Evolutionary conservation across 768 basidiomycete species (phyloP).

Genomic region (Neoboletus subvelutipes): DNA sequence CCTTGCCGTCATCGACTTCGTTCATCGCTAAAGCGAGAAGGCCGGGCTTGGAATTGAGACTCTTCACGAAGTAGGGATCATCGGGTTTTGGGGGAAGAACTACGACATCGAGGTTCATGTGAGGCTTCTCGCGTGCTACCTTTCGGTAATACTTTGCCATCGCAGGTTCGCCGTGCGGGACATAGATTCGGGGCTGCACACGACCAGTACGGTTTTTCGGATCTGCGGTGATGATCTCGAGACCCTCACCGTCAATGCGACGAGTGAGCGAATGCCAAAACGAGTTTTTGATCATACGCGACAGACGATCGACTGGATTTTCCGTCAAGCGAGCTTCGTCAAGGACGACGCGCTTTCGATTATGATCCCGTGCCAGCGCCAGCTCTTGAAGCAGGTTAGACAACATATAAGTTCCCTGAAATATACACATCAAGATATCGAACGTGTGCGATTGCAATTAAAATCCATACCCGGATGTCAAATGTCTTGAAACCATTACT

Average conservation of each 20-base stretch:
- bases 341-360: slow-evolving; percentile 94
- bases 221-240: slow-evolving; percentile 97
- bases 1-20: slow-evolving; percentile 75
- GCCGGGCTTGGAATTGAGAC: slow-evolving; percentile 91
- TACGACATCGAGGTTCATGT: slow-evolving; percentile 90
- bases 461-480: slow-evolving; percentile 75
- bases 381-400: slow-evolving; percentile 99
- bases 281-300: slow-evolving; percentile 95
- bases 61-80: slow-evolving; percentile 86
- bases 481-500: slow-evolving; percentile 98
- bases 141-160: slow-evolving; percentile 95
- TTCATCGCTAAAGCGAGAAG: slow-evolving; percentile 95
- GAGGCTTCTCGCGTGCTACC: slow-evolving; percentile 89
- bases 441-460: not conserved
- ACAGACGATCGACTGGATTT: slow-evolving; percentile 95
- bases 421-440: slow-evolving; percentile 11
- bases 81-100: slow-evolving; percentile 86
- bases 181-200: slow-evolving; percentile 89
- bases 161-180: slow-evolving; percentile 87
- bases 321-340: slow-evolving; percentile 97
- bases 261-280: slow-evolving; percentile 99
- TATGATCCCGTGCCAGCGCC: slow-evolving; percentile 92
- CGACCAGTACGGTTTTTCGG: slow-evolving; percentile 95
- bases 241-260: slow-evolving; percentile 93
- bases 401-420: slow-evolving; percentile 97